Conservation (phyloP, 2,329 filamentous ascomycete genomes). For the Xylariomycetidae sp. region DNA sequence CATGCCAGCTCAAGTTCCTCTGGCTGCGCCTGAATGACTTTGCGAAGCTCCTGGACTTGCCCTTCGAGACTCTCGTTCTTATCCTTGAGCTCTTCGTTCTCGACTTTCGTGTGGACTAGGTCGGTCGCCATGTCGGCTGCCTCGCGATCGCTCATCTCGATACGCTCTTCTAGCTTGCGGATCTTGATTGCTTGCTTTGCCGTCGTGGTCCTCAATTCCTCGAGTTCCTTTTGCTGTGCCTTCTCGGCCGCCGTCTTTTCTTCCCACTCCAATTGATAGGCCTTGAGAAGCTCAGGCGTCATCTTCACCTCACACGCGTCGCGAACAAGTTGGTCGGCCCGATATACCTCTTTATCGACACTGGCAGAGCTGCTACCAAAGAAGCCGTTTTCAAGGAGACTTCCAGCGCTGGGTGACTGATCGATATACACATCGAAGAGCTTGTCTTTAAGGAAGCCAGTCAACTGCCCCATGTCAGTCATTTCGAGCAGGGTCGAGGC, state of each 20-base stretch:
- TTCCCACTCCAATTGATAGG: slow-evolving; percentile 85
- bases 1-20: slow-evolving; percentile 78
- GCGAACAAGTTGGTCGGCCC: slow-evolving; percentile 85
- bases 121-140: slow-evolving; percentile 89
- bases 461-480: slow-evolving; percentile 86
- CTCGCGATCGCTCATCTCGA: slow-evolving; percentile 82
- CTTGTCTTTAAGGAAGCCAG: slow-evolving; percentile 85
- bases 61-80: slow-evolving; percentile 82
- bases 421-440: slow-evolving; percentile 97
- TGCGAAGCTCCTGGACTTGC: slow-evolving; percentile 78
- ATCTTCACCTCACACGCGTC: slow-evolving; percentile 88
- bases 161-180: slow-evolving; percentile 79
- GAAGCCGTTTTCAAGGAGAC: slow-evolving; percentile 92
- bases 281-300: slow-evolving; percentile 72
- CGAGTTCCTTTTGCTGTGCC: slow-evolving; percentile 76
- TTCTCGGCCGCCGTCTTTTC: slow-evolving; percentile 79
- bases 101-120: slow-evolving; percentile 84
- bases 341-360: slow-evolving; percentile 91
- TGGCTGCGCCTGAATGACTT: slow-evolving; percentile 84
- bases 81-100: slow-evolving; percentile 84
- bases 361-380: slow-evolving; percentile 88
- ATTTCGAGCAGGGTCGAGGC: slow-evolving; percentile 69
- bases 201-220: slow-evolving; percentile 63
- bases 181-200: slow-evolving; percentile 65
- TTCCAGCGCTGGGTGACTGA: slow-evolving; percentile 83